These are phyloP conservation scores for Penicillium sp. DNA, from an alignment of 2,329 filamentous ascomycete species.

Conservation along the genomic window DNA sequence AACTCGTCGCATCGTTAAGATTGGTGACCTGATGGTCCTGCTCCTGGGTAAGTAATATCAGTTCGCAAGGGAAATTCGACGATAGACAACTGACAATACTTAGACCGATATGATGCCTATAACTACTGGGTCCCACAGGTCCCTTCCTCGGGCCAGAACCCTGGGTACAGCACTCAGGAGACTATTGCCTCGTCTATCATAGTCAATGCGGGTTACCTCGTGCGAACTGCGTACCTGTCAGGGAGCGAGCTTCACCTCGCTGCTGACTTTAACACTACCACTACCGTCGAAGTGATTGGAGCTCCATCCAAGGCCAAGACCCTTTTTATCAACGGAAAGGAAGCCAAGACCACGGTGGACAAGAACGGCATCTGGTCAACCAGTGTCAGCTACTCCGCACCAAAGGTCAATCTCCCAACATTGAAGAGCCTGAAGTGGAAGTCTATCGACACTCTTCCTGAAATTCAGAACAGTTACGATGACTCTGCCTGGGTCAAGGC, in stretches of 20 bases:
- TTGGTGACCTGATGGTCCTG: constrained; percentile 53
- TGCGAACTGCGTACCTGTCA: constrained; percentile 52
- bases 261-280: constrained; percentile 71
- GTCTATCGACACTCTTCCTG: constrained; percentile 69
- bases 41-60: constrained; percentile 47
- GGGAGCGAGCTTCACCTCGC: constrained; percentile 61
- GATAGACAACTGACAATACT: constrained; percentile 11
- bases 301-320: constrained; percentile 55
- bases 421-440: constrained; percentile 65
- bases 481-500: constrained; percentile 67
- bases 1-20: constrained; percentile 41
- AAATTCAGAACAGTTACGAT: constrained; percentile 63
- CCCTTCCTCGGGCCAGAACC: constrained; percentile 23
- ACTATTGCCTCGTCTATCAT: constrained; percentile 38
- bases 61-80: neutral
- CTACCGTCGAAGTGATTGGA: constrained; percentile 66
- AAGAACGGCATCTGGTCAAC: constrained; percentile 52
- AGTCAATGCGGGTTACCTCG: constrained; percentile 45
- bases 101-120: constrained; percentile 54
- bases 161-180: constrained; percentile 33
- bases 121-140: constrained; percentile 47
- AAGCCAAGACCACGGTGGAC: constrained; percentile 42
- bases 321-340: constrained; percentile 62
- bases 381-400: constrained; percentile 52
- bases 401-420: constrained; percentile 56